A percentile compares a stretch with the other conserved stretches of the same genome.
Evolutionary conservation across 768 basidiomycete species (phyloP).

Genomic region (Naematelia aurantialba): DNA sequence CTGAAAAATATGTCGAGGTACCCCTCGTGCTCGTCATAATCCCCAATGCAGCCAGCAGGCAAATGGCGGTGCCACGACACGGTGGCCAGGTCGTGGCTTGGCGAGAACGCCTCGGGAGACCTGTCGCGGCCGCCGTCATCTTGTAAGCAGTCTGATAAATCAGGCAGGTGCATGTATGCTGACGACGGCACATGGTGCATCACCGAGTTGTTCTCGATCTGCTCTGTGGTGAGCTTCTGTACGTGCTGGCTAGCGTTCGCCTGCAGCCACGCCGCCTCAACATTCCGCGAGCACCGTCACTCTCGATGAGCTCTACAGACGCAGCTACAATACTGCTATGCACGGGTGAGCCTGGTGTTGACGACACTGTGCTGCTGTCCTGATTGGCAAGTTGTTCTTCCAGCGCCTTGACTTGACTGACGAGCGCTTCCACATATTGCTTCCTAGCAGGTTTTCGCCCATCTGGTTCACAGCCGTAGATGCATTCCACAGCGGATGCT

Average conservation of each 20-base stretch:
- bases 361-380: background rate
- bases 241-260: too few relatives aligned
- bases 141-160: background rate
- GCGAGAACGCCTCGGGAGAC: background rate
- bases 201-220: constrained; percentile 4
- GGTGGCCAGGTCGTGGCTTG: background rate
- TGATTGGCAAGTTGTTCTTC: constrained; percentile 24
- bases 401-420: constrained; percentile 32
- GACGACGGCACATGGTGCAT: constrained; percentile 18
- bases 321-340: background rate
- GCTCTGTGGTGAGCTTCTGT: background rate
- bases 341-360: background rate
- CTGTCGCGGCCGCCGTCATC: background rate
- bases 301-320: background rate
- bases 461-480: constrained; percentile 38
- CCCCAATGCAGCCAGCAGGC: background rate
- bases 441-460: constrained; percentile 41
- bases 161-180: constrained; percentile 18
- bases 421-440: constrained; percentile 41
- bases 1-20: constrained; percentile 4
- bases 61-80: constrained; percentile 4
- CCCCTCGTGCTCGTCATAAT: background rate
- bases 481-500: constrained; percentile 43
- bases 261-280: background rate
- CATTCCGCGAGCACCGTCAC: background rate